Conservation (phyloP, 306 rosid genomes). For the Betula pendula region DNA sequence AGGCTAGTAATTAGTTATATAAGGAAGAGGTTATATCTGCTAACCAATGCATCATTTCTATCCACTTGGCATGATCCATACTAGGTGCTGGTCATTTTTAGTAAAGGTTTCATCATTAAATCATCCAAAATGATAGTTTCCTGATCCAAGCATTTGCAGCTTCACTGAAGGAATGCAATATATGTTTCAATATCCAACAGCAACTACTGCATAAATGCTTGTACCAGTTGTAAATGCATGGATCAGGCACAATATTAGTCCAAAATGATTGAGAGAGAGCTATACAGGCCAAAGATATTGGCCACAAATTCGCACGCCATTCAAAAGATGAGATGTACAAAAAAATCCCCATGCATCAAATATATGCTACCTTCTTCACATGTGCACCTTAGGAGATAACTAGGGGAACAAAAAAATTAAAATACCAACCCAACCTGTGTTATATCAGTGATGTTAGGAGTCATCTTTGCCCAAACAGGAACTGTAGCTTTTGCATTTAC, state of each 20-base stretch:
- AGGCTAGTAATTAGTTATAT: not conserved
- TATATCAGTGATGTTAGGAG: constrained; percentile 95
- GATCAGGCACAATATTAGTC: not conserved
- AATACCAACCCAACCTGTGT: constrained; percentile 56
- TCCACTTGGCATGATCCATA: not conserved
- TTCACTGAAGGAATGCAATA: not conserved
- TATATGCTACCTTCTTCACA: not conserved
- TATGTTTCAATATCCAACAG: not conserved
- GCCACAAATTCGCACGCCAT: not conserved
- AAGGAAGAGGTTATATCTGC: not conserved
- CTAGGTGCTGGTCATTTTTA: not conserved
- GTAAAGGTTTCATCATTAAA: not conserved
- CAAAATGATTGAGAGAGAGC: not conserved
- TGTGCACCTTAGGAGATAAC: not conserved
- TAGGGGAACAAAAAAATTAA: constrained; percentile 2
- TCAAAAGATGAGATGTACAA: not conserved
- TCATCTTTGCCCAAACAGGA: constrained; percentile 99
- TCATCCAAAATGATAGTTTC: not conserved
- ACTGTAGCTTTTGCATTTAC: constrained; percentile 86
- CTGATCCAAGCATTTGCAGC: not conserved
- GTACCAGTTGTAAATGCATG: not conserved
- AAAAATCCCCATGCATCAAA: constrained; percentile 9
- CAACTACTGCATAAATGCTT: not conserved
- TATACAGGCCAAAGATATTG: not conserved
- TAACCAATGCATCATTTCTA: not conserved